These are phyloP conservation scores for Didymella segeticola DNA, from an alignment of 2,329 filamentous ascomycete genomes.

Conservation along the genomic window DNA sequence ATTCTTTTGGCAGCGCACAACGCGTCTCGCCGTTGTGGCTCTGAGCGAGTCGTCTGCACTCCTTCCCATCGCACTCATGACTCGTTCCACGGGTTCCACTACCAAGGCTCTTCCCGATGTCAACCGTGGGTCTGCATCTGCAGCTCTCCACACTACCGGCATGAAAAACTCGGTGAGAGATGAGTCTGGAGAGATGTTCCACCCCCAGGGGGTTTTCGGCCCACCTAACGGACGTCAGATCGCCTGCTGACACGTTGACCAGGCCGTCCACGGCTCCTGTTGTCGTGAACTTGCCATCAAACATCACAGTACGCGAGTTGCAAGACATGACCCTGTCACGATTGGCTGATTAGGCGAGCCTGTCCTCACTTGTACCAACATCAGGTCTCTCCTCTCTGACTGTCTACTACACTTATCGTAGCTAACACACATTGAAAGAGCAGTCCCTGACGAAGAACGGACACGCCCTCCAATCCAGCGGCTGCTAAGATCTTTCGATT, in stretches of 20 bases:
- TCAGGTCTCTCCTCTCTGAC: no score
- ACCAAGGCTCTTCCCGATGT: conserved; percentile 10
- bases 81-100: neutral
- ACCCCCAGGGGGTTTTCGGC: conserved; percentile 14
- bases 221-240: conserved; percentile 9
- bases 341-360: no score
- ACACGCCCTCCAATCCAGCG: no score
- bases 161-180: conserved; percentile 12
- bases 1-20: conserved; percentile 1
- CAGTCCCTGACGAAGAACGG: no score
- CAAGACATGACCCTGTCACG: no score
- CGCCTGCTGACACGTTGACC: neutral
- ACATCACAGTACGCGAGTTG: neutral
- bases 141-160: conserved; percentile 10
- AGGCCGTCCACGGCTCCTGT: neutral
- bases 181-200: conserved; percentile 15
- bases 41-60: conserved; percentile 4
- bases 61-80: conserved; percentile 1
- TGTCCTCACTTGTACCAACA: no score
- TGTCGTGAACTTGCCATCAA: neutral
- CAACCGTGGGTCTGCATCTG: conserved; percentile 10
- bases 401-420: no score
- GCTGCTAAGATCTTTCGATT: no score
- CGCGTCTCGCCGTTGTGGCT: neutral
- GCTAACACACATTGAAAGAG: no score